Evolutionary conservation across 1,139 yeast species (phyloP), one percentile per base, ranked within the genome.

Genomic region (Zygosaccharomyces sapae): DNA sequence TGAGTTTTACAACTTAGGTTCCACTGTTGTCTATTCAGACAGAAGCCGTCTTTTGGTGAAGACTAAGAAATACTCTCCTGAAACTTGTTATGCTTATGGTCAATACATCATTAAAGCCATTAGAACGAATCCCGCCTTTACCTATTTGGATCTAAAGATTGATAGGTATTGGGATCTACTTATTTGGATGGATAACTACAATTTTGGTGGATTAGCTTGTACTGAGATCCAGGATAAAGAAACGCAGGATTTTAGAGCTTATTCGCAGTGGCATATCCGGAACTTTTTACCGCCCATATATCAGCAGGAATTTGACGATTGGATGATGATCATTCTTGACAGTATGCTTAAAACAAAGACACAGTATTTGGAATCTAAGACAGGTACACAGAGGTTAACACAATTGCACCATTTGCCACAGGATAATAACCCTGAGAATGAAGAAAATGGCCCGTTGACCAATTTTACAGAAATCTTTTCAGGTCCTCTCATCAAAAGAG

Each of bases 161-260:
- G 76, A 75, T 12, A 81, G 81, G 56, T 90, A 88, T 61, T 92
- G 98, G 98, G 97, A 92, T 65, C 63, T 86, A 13, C 71, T 94
- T 52, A 71, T 92, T 3, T 94, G 98, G 97, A 87, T 90, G 95
- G 97, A 94, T 64, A 83, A 84, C 57, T 81, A 77, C 58, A 94
- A 94, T 61, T 89, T 74, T 65, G 87, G 95, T 38, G 99, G 98
- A 4, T 74, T 89, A 49, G 81, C 82, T 22, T 85, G 95, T 62
- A 67, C 71, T 13, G 76, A 77, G 48, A 79, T 86, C 36, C 70
- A 78, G n/a, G 74, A 68, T 13, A 76, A 73, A 8, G 87, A 81
- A 5, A 68, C 69, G 16, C 87, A 83, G 57, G 74, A 74, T 33
- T 69, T 85, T 51, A 71, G 72, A 24, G 82, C 84, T 2, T 74